Conservation (phyloP, 768 basidiomycete genomes). For the Hirschioporus abietinus region DNA sequence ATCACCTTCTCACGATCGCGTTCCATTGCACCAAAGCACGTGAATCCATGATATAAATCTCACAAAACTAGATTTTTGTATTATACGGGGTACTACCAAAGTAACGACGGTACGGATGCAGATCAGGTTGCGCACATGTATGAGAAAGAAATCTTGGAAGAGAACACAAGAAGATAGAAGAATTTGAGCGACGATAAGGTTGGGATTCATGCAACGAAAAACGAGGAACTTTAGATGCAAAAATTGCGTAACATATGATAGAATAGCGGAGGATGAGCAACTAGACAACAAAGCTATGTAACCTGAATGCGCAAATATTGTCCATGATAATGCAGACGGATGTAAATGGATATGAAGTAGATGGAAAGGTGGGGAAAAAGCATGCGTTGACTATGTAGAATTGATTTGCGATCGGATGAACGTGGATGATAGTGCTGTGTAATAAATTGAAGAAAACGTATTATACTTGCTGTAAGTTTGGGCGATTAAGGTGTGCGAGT, state of each 20-base stretch:
- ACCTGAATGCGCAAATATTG: slow-evolving; percentile 6
- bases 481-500: not conserved
- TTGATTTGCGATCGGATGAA: slow-evolving; percentile 8
- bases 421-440: not conserved
- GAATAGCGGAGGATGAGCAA: slow-evolving; percentile 4
- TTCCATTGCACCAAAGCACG: not conserved
- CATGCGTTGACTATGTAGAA: slow-evolving; percentile 5
- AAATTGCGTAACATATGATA: not conserved
- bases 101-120: not conserved
- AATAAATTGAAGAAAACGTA: not conserved
- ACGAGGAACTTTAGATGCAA: not conserved
- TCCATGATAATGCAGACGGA: slow-evolving; percentile 2
- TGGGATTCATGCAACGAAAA: not conserved
- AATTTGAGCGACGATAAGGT: not conserved
- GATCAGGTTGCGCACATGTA: not conserved
- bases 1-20: not conserved
- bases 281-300: slow-evolving; percentile 7
- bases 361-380: slow-evolving; percentile 7
- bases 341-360: not conserved
- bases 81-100: not conserved
- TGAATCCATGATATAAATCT: not conserved
- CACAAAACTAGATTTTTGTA: not conserved
- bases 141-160: not conserved
- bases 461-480: slow-evolving; percentile 1
- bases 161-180: not conserved